A percentile compares a stretch with the other conserved stretches of the same genome.
Conservation (phyloP, 805 yeast genomes). For the Diddensiella santjacobensis region DNA sequence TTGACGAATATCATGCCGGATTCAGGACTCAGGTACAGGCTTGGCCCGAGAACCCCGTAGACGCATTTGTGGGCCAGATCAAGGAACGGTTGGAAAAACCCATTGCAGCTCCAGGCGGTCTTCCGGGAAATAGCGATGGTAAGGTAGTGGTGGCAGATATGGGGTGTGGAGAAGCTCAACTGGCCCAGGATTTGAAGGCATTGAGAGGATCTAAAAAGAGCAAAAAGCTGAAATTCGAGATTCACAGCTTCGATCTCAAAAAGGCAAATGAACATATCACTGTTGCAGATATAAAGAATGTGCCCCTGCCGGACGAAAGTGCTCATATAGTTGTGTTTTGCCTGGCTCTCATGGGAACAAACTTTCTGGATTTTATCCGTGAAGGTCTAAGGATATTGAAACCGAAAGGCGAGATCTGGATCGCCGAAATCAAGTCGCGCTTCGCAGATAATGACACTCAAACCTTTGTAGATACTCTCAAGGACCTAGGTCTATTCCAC, state of each 20-base stretch:
- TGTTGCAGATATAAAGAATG: constrained; percentile 92
- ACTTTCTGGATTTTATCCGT: constrained; percentile 82
- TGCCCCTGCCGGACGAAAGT: constrained; percentile 75
- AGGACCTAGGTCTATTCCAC: constrained; percentile 79
- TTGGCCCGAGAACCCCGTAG: constrained; percentile 99
- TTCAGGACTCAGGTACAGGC: constrained; percentile 90
- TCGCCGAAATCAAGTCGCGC: constrained; percentile 93
- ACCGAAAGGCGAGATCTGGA: constrained; percentile 94
- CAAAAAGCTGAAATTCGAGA: constrained; percentile 44
- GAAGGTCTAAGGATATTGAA: constrained; percentile 86
- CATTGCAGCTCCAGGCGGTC: constrained; percentile 94
- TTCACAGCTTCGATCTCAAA: constrained; percentile 88
- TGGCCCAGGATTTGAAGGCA: constrained; percentile 59
- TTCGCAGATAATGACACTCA: constrained; percentile 55
- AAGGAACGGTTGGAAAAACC: constrained; percentile 47
- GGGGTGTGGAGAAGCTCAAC: constrained; percentile 98
- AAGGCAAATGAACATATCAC: constrained; percentile 86
- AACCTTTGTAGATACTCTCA: constrained; percentile 75
- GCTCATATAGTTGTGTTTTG: constrained; percentile 91
- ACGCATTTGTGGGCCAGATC: constrained; percentile 74
- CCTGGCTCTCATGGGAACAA: constrained; percentile 95
- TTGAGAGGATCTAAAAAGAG: constrained; percentile 33
- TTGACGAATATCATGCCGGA: constrained; percentile 93
- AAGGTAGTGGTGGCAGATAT: constrained; percentile 87
- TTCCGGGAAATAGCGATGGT: constrained; percentile 54